Percentiles rank a stretch among this genome's conserved stretches.
Evolutionary conservation across 2,329 filamentous ascomycete genomes (phyloP).

Genomic region (Sordariomycetes sp.): DNA sequence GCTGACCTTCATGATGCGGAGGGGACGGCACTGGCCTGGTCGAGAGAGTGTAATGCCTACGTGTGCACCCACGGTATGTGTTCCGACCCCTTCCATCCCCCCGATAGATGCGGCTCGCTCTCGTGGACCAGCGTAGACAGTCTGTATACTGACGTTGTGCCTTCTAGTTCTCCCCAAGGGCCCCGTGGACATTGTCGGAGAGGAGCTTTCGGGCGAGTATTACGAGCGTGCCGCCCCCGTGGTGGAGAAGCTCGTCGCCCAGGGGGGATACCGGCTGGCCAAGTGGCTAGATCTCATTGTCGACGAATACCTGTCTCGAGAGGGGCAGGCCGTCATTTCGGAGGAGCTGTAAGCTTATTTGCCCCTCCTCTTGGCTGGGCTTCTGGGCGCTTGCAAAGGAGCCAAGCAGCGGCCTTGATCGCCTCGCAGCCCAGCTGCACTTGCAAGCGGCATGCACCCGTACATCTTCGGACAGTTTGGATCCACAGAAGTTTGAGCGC

Average conservation of each 20-base stretch:
- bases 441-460: not conserved
- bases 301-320: slow-evolving; percentile 11
- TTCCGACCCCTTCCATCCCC: not conserved
- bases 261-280: slow-evolving; percentile 58
- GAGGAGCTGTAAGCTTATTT: not conserved
- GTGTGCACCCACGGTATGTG: slow-evolving; percentile 50
- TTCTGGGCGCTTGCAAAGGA: no score
- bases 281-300: slow-evolving; percentile 56
- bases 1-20: slow-evolving; percentile 42
- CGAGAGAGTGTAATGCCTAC: slow-evolving; percentile 48
- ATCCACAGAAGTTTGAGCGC: not conserved
- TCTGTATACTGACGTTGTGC: slow-evolving; percentile 10
- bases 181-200: slow-evolving; percentile 40
- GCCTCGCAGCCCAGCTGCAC: no score
- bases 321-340: not conserved
- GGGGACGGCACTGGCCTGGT: slow-evolving; percentile 51
- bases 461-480: not conserved
- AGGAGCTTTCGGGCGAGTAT: slow-evolving; percentile 54
- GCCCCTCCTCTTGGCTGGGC: no score
- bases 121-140: not conserved
- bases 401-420: no score
- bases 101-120: not conserved
- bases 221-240: slow-evolving; percentile 53
- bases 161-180: slow-evolving; percentile 49
- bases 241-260: slow-evolving; percentile 56